These are phyloP conservation scores for Flammula alnicola DNA, from an alignment of 1,284 basidiomycete genomes.

Conservation along the genomic window DNA sequence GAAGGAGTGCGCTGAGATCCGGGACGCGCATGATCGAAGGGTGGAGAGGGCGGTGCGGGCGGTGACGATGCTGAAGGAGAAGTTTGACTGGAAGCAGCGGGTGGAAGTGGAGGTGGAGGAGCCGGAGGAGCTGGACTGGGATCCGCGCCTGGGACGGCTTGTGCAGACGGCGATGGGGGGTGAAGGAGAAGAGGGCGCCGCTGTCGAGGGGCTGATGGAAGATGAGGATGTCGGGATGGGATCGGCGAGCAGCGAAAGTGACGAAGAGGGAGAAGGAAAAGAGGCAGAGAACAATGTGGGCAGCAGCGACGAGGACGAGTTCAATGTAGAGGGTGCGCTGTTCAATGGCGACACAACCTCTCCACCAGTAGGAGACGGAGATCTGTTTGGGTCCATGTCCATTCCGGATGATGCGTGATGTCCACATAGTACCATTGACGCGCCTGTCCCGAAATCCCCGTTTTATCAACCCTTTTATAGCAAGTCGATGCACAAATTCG, in stretches of 20 bases:
- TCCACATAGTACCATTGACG: no score
- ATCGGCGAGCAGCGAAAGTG: constrained; percentile 25
- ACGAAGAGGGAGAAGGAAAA: constrained; percentile 11
- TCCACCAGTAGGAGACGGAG: no score
- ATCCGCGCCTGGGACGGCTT: constrained; percentile 45
- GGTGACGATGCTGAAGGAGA: constrained; percentile 72
- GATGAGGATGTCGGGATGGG: constrained; percentile 38
- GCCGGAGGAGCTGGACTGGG: constrained; percentile 74
- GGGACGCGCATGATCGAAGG: constrained; percentile 68
- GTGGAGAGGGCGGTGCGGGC: constrained; percentile 75
- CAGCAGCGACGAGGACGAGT: constrained; percentile 41
- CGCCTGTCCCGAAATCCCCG: no score
- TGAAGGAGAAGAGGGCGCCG: constrained; percentile 22
- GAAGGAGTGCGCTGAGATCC: constrained; percentile 66
- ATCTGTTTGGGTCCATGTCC: no score
- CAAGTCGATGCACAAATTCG: no score
- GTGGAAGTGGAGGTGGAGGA: constrained; percentile 75
- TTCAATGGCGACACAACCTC: constrained; percentile 30
- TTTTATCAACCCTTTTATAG: no score
- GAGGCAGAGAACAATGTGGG: constrained; percentile 21
- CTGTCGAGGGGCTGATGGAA: constrained; percentile 35
- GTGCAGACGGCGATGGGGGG: constrained; percentile 6
- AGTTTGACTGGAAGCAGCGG: constrained; percentile 77
- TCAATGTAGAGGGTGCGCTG: constrained; percentile 40
- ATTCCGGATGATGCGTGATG: no score